These are phyloP conservation scores for Lotus japonicus DNA, from an alignment of 306 rosid species.

Conservation along the genomic window DNA sequence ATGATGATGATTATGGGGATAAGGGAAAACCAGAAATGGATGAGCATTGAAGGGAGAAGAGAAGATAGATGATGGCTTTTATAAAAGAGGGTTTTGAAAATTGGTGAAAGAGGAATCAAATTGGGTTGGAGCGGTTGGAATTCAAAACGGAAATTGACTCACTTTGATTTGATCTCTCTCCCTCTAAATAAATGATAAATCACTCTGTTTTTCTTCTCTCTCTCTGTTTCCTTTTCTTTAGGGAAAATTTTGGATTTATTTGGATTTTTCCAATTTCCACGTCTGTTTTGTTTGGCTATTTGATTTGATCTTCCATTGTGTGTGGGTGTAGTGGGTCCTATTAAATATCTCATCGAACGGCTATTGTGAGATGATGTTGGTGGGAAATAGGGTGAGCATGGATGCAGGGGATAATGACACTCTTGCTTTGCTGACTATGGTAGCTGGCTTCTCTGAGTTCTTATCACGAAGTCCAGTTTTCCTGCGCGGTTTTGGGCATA, in stretches of 20 bases:
- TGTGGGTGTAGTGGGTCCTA: not conserved
- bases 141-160: slow-evolving; percentile 27
- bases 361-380: not conserved
- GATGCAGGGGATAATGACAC: not conserved
- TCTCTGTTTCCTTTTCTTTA: not conserved
- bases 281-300: not conserved
- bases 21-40: slow-evolving; percentile 34
- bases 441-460: not conserved
- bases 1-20: too few relatives aligned
- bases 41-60: slow-evolving; percentile 20
- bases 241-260: too few relatives aligned
- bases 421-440: not conserved
- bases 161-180: slow-evolving; percentile 15
- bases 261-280: too few relatives aligned
- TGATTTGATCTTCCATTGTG: not conserved
- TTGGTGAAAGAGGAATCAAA: slow-evolving; percentile 40
- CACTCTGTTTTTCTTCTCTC: slow-evolving; percentile 9
- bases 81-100: slow-evolving; percentile 32
- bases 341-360: not conserved
- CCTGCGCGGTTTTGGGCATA: not conserved
- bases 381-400: not conserved
- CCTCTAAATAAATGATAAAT: not conserved
- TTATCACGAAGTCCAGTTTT: slow-evolving; percentile 39
- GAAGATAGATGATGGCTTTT: not conserved
- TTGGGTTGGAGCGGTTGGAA: slow-evolving; percentile 52